A percentile compares a stretch with the other conserved stretches of the same genome.
These are phyloP conservation scores for Taiwanofungus camphoratus DNA, from an alignment of 1,284 basidiomycete species.

Conservation along the genomic window DNA sequence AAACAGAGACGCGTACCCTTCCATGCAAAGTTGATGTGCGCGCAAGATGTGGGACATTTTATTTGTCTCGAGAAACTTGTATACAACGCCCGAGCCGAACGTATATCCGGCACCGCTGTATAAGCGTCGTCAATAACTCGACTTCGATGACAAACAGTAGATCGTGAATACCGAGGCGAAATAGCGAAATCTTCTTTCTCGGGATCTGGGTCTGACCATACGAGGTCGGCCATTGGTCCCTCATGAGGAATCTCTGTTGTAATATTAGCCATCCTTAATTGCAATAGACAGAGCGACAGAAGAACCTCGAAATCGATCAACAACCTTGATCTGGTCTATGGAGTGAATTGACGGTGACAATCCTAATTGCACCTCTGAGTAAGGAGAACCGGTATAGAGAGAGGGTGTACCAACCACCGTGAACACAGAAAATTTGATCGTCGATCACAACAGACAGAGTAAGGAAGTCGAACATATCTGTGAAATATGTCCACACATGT, in stretches of 20 bases:
- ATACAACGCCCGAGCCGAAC: constrained; percentile 97
- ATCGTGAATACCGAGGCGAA: constrained; percentile 71
- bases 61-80: constrained; percentile 94
- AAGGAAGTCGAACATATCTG: constrained; percentile 99
- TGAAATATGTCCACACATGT: constrained; percentile 99
- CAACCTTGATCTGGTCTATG: constrained; percentile 99
- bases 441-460: constrained; percentile 98
- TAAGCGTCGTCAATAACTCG: constrained; percentile 12
- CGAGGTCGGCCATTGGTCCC: constrained; percentile 99
- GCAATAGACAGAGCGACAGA: constrained; percentile 15
- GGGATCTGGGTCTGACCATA: constrained; percentile 99
- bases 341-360: constrained; percentile 97
- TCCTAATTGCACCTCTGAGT: constrained; percentile 40
- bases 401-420: constrained; percentile 65
- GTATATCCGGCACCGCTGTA: constrained; percentile 96
- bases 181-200: constrained; percentile 99
- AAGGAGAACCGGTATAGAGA: constrained; percentile 9
- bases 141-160: constrained; percentile 6
- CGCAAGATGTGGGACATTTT: constrained; percentile 96
- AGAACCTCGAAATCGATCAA: constrained; percentile 93
- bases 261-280: constrained; percentile 8
- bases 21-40: constrained; percentile 99
- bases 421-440: constrained; percentile 98
- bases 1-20: constrained; percentile 93
- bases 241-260: constrained; percentile 93